Evolutionary conservation across 2,329 filamentous ascomycete species (phyloP), one percentile per base, ranked within the genome.

Genomic region (Cladosporium sp.): DNA sequence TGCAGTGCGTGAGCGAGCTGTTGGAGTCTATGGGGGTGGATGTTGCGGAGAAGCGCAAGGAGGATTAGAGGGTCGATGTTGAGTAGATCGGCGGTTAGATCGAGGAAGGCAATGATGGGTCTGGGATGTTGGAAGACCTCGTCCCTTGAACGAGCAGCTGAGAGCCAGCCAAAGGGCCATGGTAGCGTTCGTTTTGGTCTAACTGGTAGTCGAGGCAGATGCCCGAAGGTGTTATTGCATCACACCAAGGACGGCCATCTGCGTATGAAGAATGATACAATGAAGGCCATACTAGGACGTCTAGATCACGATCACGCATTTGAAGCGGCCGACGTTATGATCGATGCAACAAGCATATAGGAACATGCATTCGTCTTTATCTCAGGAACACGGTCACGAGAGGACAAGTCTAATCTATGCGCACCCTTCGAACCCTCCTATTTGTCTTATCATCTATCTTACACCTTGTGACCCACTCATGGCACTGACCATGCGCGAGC

Each of bases 1-100:
- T 91, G 0, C 89, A 93, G 75, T 87, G 86, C 0, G 81, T 93
- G 50, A 82, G 82, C 70, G 84, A 86, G 68, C 83, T 84, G 70
- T 65, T 82, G 70, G 74, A 77, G 67, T 69, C 72, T 65, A 68
- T 75, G 65, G 72, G 71, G 8, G 68, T 74, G 28, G 74, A 60
- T 31, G 55, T 53, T 21, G 62, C 21, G 55, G 55, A 77, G 68
- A 77, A 76, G 73, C 77, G 72, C 71, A 78, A 77, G 72, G 76
- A 78, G 67, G 76, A 78, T 66, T 77, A 44, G 62, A n/a, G n/a
- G 8, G 26, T 29, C 1, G 40, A 23, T 46, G 2, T 21, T 46
- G 40, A 46, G 2, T 5, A 3, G 5, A 46, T 12, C 8, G 8
- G n/a, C n/a, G n/a, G 1, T 2, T 5, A 21, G 10, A 23, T 21